phyloP scores from a whole-genome alignment of 140 eudicot genomes.

The Senecio squalidus region DNA sequence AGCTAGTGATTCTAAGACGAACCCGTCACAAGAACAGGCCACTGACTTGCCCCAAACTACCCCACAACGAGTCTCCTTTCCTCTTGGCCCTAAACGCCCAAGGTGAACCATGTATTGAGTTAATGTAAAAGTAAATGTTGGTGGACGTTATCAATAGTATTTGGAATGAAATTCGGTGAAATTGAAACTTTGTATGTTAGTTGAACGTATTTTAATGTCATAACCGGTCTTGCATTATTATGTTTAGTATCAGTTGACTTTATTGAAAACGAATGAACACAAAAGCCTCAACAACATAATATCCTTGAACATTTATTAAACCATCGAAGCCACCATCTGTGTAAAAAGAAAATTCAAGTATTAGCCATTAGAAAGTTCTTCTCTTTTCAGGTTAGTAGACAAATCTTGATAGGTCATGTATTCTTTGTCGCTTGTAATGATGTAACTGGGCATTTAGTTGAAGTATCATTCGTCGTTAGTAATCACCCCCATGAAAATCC shows the following conservation, averaged over 20 bases:
- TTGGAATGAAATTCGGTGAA: not conserved
- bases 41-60: conserved; percentile 49
- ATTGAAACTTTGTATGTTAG: conserved; percentile 1
- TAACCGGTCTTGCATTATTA: not conserved
- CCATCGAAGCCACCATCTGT: not conserved
- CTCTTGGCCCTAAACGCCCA: conserved; percentile 67
- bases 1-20: conserved; percentile 41
- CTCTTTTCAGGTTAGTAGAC: not conserved
- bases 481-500: conserved; percentile 6
- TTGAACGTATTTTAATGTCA: not conserved
- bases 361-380: not conserved
- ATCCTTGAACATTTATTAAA: not conserved
- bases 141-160: conserved; percentile 7
- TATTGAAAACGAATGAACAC: not conserved
- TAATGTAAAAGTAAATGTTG: not conserved
- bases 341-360: not conserved
- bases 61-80: conserved; percentile 71
- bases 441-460: too few relatives aligned
- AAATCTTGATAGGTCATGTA: not conserved
- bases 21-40: conserved; percentile 46
- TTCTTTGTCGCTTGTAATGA: not conserved
- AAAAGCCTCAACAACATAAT: not conserved
- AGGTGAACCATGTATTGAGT: conserved; percentile 27
- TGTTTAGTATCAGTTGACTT: not conserved
- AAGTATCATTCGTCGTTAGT: conserved; percentile 10